A percentile compares a stretch with the other conserved stretches of the same genome.
These are phyloP conservation scores for Colletotrichum chrysophilum DNA, from an alignment of 2,329 filamentous ascomycete genomes.

Conservation along the genomic window DNA sequence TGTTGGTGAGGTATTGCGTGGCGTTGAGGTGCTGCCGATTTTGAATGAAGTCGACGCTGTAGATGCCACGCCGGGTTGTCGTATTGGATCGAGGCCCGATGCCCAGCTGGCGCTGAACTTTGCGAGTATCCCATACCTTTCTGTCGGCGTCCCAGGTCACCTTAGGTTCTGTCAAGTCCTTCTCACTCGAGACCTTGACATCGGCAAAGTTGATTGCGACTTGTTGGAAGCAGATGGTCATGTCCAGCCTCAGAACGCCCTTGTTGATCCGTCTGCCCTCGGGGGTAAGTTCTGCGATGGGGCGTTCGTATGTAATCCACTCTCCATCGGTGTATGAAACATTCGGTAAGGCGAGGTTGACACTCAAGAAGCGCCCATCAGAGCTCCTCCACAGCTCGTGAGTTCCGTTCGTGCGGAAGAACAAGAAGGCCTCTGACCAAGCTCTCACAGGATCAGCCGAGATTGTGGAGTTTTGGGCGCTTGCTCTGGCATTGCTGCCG, in stretches of 20 bases:
- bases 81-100: neutral
- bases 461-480: neutral
- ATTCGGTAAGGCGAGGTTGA: neutral
- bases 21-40: conserved; percentile 15
- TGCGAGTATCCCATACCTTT: conserved; percentile 11
- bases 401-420: neutral
- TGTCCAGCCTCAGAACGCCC: conserved; percentile 16
- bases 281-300: neutral
- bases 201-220: conserved; percentile 20
- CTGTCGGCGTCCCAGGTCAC: conserved; percentile 17
- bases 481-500: neutral
- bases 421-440: neutral
- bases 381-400: neutral
- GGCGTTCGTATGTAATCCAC: neutral
- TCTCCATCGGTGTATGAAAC: neutral
- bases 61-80: conserved; percentile 13
- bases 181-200: conserved; percentile 21
- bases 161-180: conserved; percentile 20
- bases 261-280: neutral
- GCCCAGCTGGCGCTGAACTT: conserved; percentile 22
- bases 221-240: conserved; percentile 24
- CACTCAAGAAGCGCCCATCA: neutral
- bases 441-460: neutral
- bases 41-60: conserved; percentile 11
- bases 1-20: conserved; percentile 20